These are phyloP conservation scores for Trypanosoma theileri DNA, from an alignment of 208 protist species.

Conservation along the genomic window DNA sequence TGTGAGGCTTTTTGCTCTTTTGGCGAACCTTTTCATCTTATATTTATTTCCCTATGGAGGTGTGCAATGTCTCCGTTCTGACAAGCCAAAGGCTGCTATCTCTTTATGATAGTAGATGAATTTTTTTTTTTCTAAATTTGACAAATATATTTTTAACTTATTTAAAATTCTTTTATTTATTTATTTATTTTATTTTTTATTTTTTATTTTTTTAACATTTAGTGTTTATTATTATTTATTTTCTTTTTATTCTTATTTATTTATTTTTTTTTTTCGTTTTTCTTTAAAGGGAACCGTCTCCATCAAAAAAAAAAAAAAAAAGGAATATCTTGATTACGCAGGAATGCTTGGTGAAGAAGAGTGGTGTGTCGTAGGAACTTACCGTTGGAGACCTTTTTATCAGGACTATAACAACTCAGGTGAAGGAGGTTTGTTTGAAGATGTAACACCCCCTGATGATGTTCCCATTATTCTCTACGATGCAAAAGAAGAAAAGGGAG, in stretches of 20 bases:
- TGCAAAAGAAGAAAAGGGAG: slow-evolving; percentile 27
- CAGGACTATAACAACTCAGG: slow-evolving; percentile 28
- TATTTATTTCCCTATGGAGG: too few species aligned
- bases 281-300: slow-evolving; percentile 3
- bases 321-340: neutral
- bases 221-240: slow-evolving; percentile 9
- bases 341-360: slow-evolving; percentile 22
- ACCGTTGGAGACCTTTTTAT: slow-evolving; percentile 33
- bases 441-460: neutral
- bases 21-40: too few species aligned
- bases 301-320: neutral
- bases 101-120: too few species aligned
- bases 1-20: too few species aligned
- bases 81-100: too few species aligned
- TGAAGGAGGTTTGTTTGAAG: neutral
- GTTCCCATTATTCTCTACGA: slow-evolving; percentile 40
- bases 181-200: neutral
- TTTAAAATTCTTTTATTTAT: neutral
- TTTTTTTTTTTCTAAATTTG: too few species aligned
- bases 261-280: slow-evolving; percentile 20
- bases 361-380: slow-evolving; percentile 46
- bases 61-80: too few species aligned
- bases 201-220: too few species aligned
- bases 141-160: too few species aligned
- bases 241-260: slow-evolving; percentile 1